Percentiles rank a stretch among this genome's conserved stretches.
Evolutionary conservation across 2,329 filamentous ascomycete species (phyloP).

Genomic region (Epichloe coenophiala): DNA sequence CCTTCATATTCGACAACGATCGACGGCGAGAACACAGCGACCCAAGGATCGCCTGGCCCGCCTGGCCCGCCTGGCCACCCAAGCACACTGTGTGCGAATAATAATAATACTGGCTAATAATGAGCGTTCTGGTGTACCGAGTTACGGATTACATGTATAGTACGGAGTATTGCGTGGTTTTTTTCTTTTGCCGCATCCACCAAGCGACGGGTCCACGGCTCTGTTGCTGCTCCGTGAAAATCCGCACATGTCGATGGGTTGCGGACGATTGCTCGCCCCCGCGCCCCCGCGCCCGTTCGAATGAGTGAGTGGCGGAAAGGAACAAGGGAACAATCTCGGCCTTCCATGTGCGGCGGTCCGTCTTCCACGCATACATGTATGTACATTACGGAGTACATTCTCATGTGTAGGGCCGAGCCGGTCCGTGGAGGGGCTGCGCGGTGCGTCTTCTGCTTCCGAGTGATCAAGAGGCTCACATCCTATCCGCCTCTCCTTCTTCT

Average conservation of each 20-base stretch:
- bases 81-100: too few species aligned
- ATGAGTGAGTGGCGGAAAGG: background rate
- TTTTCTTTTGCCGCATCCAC: background rate
- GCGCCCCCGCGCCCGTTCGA: background rate
- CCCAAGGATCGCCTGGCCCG: background rate
- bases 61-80: too few species aligned
- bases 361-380: slow-evolving; percentile 10
- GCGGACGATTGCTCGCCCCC: background rate
- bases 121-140: too few species aligned
- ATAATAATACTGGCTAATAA: too few species aligned
- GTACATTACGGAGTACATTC: background rate
- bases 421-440: background rate
- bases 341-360: slow-evolving; percentile 13
- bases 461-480: background rate
- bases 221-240: background rate
- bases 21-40: background rate
- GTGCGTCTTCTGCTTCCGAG: background rate
- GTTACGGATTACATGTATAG: too few species aligned
- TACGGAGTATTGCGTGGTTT: background rate
- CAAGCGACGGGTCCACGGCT: background rate
- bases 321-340: slow-evolving; percentile 7
- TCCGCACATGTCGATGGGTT: background rate
- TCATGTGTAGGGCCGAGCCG: slow-evolving; percentile 10
- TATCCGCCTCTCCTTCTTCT: background rate
- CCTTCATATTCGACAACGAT: background rate